Evolutionary conservation across 2,329 filamentous ascomycete species (phyloP), one percentile per base, ranked within the genome.

Genomic region (Cladophialophora exuberans): DNA sequence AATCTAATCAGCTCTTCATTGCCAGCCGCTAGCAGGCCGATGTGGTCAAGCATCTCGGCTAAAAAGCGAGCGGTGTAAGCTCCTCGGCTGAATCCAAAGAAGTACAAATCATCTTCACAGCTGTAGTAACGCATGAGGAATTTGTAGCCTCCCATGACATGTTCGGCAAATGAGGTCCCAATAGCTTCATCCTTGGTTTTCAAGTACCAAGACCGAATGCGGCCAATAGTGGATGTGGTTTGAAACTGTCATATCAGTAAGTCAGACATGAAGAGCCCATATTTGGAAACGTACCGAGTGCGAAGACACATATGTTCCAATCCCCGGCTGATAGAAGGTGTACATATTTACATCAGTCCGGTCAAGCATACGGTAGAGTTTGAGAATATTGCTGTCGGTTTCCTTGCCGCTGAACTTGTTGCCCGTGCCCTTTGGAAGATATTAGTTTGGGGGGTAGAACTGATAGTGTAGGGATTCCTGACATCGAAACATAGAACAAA

Each of bases 1-100:
- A 95, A 95, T 3, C 81, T 79, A 47, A 90, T 84, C 84, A 94
- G 87, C 63, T 94, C 90, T 66, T 95, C 88, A 64, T 95, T 95
- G 9, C 90, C 89, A 47, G 88, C 86, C 10, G 86, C 87, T 11
- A 95, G 77, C 0, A 95, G 77, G 1, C 90, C 90, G 51, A 94
- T 85, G 62, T 89, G 86, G 65, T 94, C 89, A 5, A 94, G 79
- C 89, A 93, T 93, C 66, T 94, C 89, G 0, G 89, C 88, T 0
- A 90, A 73, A 65, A 90, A 90, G 2, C 87, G 82, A 0, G 87
- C 87, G 38, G 88, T 87, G 64, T 90, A 90, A 1, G 86, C 81
- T 15, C 87, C 87, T 17, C 87, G 81, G 38, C 83, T 87, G 72
- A 90, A 90, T 0, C 87, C 87, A 56, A 89, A 89, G 71, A 89